A percentile compares a stretch with the other conserved stretches of the same genome.
Conservation (phyloP, 2,329 filamentous ascomycete genomes). For the Neurospora crassa region DNA sequence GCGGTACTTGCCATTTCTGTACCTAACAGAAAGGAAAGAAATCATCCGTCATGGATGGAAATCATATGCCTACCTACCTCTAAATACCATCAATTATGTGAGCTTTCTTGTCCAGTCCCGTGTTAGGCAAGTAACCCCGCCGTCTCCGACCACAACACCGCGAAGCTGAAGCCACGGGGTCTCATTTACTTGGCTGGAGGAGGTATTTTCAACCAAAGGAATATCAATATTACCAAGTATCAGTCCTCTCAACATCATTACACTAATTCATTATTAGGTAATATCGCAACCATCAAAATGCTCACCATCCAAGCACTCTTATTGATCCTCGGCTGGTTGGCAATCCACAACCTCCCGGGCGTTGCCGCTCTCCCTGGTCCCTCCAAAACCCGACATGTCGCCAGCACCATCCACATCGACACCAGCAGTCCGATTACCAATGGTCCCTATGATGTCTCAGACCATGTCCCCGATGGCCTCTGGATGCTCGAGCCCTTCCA, state of each 20-base stretch:
- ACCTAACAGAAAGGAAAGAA: too few relatives aligned
- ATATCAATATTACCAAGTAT: too few relatives aligned
- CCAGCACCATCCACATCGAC: background rate
- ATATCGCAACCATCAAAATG: background rate
- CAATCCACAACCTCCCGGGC: background rate
- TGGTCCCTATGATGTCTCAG: background rate
- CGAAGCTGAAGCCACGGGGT: too few relatives aligned
- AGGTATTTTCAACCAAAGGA: too few relatives aligned
- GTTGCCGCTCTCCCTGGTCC: background rate
- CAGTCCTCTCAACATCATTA: background rate
- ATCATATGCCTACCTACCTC: too few relatives aligned
- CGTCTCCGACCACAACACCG: too few relatives aligned
- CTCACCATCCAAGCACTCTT: background rate
- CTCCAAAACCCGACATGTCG: background rate
- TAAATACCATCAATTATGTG: too few relatives aligned
- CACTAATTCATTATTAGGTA: background rate
- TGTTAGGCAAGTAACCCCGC: too few relatives aligned
- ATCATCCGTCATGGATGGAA: too few relatives aligned
- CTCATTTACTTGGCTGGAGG: too few relatives aligned
- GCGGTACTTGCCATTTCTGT: too few relatives aligned
- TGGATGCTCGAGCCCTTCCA: background rate
- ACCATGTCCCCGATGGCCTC: background rate
- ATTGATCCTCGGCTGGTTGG: background rate
- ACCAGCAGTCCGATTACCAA: background rate
- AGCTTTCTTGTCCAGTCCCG: too few relatives aligned